Evolutionary conservation across 441 rosid genomes (phyloP).

Genomic region (Pelargonium australe): DNA sequence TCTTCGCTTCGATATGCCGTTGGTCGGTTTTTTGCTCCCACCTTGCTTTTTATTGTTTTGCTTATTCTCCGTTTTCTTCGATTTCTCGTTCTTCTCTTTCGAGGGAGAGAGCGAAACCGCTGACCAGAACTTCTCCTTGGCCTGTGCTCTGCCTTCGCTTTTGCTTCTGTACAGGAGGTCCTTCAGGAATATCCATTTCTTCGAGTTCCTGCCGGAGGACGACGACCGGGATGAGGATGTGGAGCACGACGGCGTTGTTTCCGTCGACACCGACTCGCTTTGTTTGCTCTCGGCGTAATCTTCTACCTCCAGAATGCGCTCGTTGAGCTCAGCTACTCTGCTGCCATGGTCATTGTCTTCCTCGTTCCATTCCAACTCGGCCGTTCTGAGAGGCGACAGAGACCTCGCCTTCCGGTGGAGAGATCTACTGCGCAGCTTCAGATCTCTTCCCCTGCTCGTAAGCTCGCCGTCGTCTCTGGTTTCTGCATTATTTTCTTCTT

Average conservation of each 20-base stretch:
- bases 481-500: constrained; percentile 9
- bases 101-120: constrained; percentile 26
- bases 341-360: too few relatives aligned
- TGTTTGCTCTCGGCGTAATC: too few relatives aligned
- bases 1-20: constrained; percentile 21
- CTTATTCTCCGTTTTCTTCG: constrained; percentile 19
- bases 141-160: constrained; percentile 35
- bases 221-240: constrained; percentile 28
- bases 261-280: not conserved
- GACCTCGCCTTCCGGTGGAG: constrained; percentile 35
- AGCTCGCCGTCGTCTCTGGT: not conserved
- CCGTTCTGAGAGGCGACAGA: constrained; percentile 28
- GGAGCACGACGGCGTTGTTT: constrained; percentile 8
- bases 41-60: constrained; percentile 6
- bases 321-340: too few relatives aligned
- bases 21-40: constrained; percentile 8
- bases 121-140: constrained; percentile 31
- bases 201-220: constrained; percentile 33
- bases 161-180: constrained; percentile 33
- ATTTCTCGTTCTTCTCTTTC: constrained; percentile 19
- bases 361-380: constrained; percentile 5
- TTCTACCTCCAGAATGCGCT: too few relatives aligned
- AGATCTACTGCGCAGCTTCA: constrained; percentile 28
- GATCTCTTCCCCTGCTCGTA: constrained; percentile 31
- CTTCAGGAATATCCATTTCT: constrained; percentile 34